These are phyloP conservation scores for Elasticomyces elasticus DNA, from an alignment of 495 filamentous ascomycete species.

Conservation along the genomic window DNA sequence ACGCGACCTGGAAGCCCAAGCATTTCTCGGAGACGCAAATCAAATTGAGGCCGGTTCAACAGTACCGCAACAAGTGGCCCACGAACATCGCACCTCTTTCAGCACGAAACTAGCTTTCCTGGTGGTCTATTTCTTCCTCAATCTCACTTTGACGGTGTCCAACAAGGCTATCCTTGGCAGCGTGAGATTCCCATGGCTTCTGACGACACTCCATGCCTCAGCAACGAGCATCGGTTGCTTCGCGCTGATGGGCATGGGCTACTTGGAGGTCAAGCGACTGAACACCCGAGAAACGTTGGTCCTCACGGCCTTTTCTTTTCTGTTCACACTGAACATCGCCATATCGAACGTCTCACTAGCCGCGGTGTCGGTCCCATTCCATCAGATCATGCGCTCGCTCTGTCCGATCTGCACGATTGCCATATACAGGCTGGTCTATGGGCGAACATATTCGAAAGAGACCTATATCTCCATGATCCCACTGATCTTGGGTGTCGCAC, in stretches of 20 bases:
- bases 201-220: conserved; percentile 44
- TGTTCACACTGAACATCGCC: conserved; percentile 53
- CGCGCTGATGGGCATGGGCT: conserved; percentile 36
- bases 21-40: too few species aligned
- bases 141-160: conserved; percentile 44
- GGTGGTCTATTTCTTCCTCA: conserved; percentile 42
- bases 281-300: conserved; percentile 37
- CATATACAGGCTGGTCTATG: conserved; percentile 44
- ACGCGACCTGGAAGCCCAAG: not conserved
- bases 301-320: conserved; percentile 42
- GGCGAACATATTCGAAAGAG: conserved; percentile 36
- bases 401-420: conserved; percentile 45
- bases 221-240: conserved; percentile 44
- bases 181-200: conserved; percentile 48
- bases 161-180: conserved; percentile 47
- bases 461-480: conserved; percentile 50
- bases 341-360: conserved; percentile 47
- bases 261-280: conserved; percentile 40
- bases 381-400: conserved; percentile 50
- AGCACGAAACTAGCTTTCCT: conserved; percentile 34
- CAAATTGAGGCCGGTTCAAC: too few species aligned
- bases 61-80: not conserved
- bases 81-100: conserved; percentile 24
- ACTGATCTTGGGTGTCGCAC: conserved; percentile 44
- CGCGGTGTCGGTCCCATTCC: conserved; percentile 49